Evolutionary conservation across 805 yeast species (phyloP).

Genomic region (Myxozyma sirexii): DNA sequence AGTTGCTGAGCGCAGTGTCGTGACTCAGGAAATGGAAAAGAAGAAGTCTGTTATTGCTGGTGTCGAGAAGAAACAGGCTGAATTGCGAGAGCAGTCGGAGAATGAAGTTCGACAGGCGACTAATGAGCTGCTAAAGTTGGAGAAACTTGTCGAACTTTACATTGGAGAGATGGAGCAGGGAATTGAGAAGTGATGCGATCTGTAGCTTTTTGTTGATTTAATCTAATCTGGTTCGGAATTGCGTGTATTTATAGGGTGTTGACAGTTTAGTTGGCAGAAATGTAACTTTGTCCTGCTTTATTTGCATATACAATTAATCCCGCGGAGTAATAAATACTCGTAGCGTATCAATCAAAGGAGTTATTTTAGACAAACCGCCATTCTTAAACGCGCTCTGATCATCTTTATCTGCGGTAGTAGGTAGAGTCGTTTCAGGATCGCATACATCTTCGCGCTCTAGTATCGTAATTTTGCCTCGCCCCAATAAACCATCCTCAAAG

Average conservation of each 20-base stretch:
- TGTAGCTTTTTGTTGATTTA: not conserved
- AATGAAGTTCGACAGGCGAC: constrained; percentile 57
- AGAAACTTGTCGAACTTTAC: constrained; percentile 58
- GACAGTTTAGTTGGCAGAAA: too few relatives aligned
- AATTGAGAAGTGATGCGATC: constrained; percentile 11
- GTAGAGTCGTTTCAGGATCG: not conserved
- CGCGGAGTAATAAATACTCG: too few relatives aligned
- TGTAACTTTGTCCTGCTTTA: not conserved
- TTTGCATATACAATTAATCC: too few relatives aligned
- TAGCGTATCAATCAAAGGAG: too few relatives aligned
- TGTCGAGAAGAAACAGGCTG: constrained; percentile 46
- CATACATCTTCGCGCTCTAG: not conserved
- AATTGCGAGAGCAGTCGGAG: constrained; percentile 51
- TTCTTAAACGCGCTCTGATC: not conserved
- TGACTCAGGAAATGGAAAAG: constrained; percentile 53
- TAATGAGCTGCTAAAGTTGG: constrained; percentile 56
- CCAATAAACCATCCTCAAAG: not conserved
- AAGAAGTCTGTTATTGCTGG: constrained; percentile 53
- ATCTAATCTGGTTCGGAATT: not conserved
- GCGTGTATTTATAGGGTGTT: not conserved
- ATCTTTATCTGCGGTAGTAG: not conserved
- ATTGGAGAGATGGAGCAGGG: constrained; percentile 53
- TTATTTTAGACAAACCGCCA: too few relatives aligned
- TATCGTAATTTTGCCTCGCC: not conserved
- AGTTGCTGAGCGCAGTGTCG: constrained; percentile 52